Percentiles rank a stretch among this genome's conserved stretches.
These are phyloP conservation scores for Termitomyces sp. DNA, from an alignment of 768 basidiomycete species.

Conservation along the genomic window DNA sequence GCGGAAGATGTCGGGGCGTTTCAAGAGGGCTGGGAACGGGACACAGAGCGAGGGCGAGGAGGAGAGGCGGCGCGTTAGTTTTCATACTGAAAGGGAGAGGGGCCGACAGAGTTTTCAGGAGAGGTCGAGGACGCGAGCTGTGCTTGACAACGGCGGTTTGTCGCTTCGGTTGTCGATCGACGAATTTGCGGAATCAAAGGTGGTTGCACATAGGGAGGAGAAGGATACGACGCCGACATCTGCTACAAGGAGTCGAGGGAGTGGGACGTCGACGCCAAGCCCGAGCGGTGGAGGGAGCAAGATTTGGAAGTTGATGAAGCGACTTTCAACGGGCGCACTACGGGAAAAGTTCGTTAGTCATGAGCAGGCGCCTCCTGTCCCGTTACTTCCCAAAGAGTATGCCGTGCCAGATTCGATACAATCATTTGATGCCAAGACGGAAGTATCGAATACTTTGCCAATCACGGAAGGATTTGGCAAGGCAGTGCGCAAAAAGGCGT, in stretches of 20 bases:
- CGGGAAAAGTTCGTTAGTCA: conserved; percentile 44
- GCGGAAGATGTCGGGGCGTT: conserved; percentile 31
- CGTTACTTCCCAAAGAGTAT: conserved; percentile 48
- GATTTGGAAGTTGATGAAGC: conserved; percentile 67
- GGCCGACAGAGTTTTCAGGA: conserved; percentile 31
- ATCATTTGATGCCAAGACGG: not conserved
- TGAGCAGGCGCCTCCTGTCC: conserved; percentile 49
- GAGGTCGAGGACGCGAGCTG: conserved; percentile 14
- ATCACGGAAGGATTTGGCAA: conserved; percentile 5
- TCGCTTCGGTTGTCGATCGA: conserved; percentile 30
- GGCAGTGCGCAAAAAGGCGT: conserved; percentile 12
- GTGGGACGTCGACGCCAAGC: conserved; percentile 14
- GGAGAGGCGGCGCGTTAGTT: not conserved
- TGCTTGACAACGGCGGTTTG: conserved; percentile 10
- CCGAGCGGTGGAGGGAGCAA: conserved; percentile 27
- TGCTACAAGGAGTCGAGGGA: not conserved
- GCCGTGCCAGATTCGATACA: not conserved
- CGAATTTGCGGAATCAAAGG: conserved; percentile 17
- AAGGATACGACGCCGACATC: not conserved
- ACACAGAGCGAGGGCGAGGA: conserved; percentile 7
- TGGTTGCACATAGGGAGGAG: not conserved
- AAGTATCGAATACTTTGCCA: not conserved
- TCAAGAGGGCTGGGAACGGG: conserved; percentile 18
- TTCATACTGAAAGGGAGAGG: not conserved
- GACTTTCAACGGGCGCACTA: conserved; percentile 59